phyloP scores from a whole-genome alignment of 2,329 filamentous ascomycete species.

The Apiospora kogelbergensis region DNA sequence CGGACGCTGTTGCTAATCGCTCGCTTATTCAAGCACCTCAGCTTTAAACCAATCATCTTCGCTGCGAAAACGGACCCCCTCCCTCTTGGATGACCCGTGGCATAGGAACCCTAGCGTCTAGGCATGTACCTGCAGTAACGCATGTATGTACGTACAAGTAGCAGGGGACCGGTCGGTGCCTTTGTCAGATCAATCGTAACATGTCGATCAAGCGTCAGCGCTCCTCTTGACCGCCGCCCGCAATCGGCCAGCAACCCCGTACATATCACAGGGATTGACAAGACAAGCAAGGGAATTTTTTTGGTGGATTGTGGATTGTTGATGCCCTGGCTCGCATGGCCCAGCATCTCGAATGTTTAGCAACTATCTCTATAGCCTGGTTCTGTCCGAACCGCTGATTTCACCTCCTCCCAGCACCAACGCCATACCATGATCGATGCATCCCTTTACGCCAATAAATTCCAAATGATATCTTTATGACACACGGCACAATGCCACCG shows the following conservation, averaged over 20 bases:
- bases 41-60: background rate
- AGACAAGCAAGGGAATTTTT: background rate
- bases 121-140: background rate
- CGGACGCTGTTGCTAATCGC: background rate
- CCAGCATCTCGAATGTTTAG: background rate
- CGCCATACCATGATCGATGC: background rate
- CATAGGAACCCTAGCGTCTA: background rate
- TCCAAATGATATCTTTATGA: slow-evolving; percentile 5
- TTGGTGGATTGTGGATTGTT: background rate
- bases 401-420: background rate
- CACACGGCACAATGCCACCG: background rate
- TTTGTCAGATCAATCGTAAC: background rate
- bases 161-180: background rate
- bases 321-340: background rate
- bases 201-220: background rate
- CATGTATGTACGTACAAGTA: too few relatives aligned
- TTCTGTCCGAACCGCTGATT: background rate
- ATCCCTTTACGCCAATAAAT: background rate
- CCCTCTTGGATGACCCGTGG: background rate
- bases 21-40: background rate
- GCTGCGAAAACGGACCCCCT: background rate
- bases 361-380: background rate
- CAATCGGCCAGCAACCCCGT: background rate
- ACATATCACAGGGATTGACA: background rate
- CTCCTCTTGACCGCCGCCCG: background rate